A percentile compares a stretch with the other conserved stretches of the same genome.
These are phyloP conservation scores for Actinomucor elegans DNA, from an alignment of 371 early-diverging fungal genomes.

Conservation along the genomic window DNA sequence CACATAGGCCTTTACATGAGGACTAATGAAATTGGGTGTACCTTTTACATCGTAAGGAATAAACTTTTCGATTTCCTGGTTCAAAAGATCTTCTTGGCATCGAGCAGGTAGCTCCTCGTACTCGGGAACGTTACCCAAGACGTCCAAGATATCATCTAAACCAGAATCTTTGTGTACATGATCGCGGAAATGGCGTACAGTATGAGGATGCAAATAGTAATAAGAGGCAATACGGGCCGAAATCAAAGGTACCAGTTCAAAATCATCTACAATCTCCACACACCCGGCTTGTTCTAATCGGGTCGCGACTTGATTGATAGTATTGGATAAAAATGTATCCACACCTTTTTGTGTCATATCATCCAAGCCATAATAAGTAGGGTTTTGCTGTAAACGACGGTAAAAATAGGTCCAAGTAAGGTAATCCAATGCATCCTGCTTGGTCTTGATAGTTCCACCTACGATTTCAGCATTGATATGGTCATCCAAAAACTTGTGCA, in stretches of 20 bases:
- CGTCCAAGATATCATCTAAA: slow-evolving; percentile 64
- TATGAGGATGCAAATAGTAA: slow-evolving; percentile 85
- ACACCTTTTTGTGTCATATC: slow-evolving; percentile 69
- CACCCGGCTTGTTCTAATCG: slow-evolving; percentile 76
- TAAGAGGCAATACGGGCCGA: slow-evolving; percentile 85
- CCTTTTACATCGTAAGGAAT: slow-evolving; percentile 56
- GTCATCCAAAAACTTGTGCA: slow-evolving; percentile 78
- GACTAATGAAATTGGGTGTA: slow-evolving; percentile 65
- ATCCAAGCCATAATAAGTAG: slow-evolving; percentile 92
- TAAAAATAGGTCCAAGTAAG: slow-evolving; percentile 95
- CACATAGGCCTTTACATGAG: slow-evolving; percentile 88
- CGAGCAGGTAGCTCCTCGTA: slow-evolving; percentile 90
- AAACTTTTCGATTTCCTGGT: slow-evolving; percentile 70
- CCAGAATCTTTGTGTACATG: slow-evolving; percentile 44
- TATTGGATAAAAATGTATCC: slow-evolving; percentile 70
- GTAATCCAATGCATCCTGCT: slow-evolving; percentile 93
- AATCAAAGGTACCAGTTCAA: slow-evolving; percentile 65
- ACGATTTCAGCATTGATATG: slow-evolving; percentile 94
- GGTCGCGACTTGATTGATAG: slow-evolving; percentile 70
- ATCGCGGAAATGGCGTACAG: slow-evolving; percentile 68
- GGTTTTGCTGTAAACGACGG: slow-evolving; percentile 88
- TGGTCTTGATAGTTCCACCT: slow-evolving; percentile 78
- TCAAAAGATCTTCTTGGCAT: slow-evolving; percentile 89
- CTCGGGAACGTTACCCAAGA: slow-evolving; percentile 81
- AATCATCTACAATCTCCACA: slow-evolving; percentile 62